phyloP scores from a whole-genome alignment of 768 basidiomycete species.

The Macrolepiota albuminosa region DNA sequence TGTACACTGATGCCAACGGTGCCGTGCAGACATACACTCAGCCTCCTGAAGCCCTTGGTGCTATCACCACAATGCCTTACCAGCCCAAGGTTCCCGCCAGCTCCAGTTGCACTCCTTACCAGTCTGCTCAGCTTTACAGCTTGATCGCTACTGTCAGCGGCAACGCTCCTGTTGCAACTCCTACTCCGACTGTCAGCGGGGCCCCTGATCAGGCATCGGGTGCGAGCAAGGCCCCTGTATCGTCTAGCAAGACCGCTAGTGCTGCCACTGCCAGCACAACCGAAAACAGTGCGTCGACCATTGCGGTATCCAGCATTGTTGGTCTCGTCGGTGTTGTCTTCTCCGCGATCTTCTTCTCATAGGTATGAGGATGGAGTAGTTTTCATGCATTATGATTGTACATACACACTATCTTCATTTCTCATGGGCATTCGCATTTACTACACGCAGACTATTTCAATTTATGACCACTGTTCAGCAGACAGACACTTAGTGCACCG shows the following conservation, averaged over 20 bases:
- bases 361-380: conserved; percentile 2
- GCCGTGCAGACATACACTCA: conserved; percentile 34
- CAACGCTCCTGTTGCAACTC: neutral
- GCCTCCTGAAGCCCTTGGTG: conserved; percentile 33
- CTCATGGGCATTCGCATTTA: neutral
- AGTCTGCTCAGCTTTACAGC: conserved; percentile 26
- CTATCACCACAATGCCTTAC: conserved; percentile 35
- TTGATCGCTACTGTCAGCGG: conserved; percentile 17
- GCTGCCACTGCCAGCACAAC: conserved; percentile 10
- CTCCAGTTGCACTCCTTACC: conserved; percentile 30
- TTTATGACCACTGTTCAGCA: neutral
- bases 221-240: neutral
- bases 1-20: conserved; percentile 33
- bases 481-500: neutral
- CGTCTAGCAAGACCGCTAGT: conserved; percentile 6
- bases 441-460: neutral
- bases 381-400: neutral
- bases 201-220: neutral
- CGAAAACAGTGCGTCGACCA: conserved; percentile 9
- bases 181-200: neutral
- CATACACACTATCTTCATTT: neutral
- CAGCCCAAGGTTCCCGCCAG: conserved; percentile 30
- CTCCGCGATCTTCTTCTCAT: conserved; percentile 18
- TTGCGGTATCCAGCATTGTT: conserved; percentile 12
- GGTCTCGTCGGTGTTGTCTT: conserved; percentile 17